Conservation (phyloP, 768 basidiomycete species). For the Polyporus arcularius region DNA sequence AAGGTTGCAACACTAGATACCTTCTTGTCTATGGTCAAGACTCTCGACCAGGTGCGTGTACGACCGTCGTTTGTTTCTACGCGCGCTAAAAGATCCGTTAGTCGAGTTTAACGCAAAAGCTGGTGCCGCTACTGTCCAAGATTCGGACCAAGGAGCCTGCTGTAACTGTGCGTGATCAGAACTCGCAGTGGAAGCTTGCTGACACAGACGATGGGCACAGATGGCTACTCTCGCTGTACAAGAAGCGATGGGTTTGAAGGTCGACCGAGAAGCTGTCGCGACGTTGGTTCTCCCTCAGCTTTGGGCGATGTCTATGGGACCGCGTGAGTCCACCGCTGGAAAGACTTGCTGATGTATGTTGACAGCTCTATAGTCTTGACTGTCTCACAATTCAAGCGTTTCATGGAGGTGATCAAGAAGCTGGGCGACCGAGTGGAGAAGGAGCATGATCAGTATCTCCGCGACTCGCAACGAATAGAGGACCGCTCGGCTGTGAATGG, state of each 20-base stretch:
- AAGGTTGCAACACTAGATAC: conserved; percentile 89
- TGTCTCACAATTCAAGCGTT: conserved; percentile 85
- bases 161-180: conserved; percentile 74
- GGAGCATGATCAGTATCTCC: conserved; percentile 90
- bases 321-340: conserved; percentile 52
- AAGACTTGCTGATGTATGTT: not conserved
- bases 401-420: conserved; percentile 83
- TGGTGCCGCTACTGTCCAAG: conserved; percentile 91
- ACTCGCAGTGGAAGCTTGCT: not conserved
- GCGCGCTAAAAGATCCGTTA: conserved; percentile 29
- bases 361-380: conserved; percentile 60
- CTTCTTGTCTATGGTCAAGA: conserved; percentile 85
- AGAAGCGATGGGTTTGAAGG: conserved; percentile 94
- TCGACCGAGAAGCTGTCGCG: conserved; percentile 83
- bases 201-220: conserved; percentile 36
- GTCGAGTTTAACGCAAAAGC: conserved; percentile 89
- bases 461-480: conserved; percentile 90
- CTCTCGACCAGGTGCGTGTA: conserved; percentile 73
- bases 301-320: conserved; percentile 98
- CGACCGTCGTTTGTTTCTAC: not conserved
- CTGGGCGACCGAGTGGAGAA: conserved; percentile 85
- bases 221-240: conserved; percentile 89
- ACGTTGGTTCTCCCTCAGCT: conserved; percentile 59
- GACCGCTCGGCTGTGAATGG: conserved; percentile 63
- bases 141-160: conserved; percentile 96